Base-by-base conservation (phyloP, 805 yeast genomes). In the Candida vartiovaarae region DNA sequence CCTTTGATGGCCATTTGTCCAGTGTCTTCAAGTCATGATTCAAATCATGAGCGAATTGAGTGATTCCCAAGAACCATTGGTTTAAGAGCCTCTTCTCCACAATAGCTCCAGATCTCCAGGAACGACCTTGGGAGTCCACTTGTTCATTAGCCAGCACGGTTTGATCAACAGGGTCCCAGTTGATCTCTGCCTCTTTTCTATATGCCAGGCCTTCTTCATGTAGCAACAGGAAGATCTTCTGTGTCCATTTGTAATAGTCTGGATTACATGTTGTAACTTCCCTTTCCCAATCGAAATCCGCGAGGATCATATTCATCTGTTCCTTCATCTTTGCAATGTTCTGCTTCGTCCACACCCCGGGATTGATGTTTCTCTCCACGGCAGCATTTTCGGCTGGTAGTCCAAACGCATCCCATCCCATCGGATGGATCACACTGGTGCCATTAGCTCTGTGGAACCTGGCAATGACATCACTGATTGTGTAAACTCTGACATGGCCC, bases 331-430 rank as follows among this genome's bases (percentile, higher is more conserved):
- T 84, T 1, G 62, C 65, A n/a, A 93, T 88, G 59, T 93, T 93
- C 11, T 67, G 56, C 35, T 66, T 71, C 0, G 99, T 93, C 99
- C 99, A 93, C 1, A 63, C 72, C 0, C 78, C 75, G 0, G 99
- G 97, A 49, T 78, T 78, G 9, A 87, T 71, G 1, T 79, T 78
- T 48, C 95, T 67, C 61, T 90, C 96, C 29, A 88, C 81, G 0
- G 99, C 99, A 0, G 99, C 99, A 62, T 93, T 93, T 61, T 93
- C 99, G 1, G 99, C 99, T 0, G 99, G 99, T 27, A 93, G 69
- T 1, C 99, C 99, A 71, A 93, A 93, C 0, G 98, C 95, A 68
- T 93, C 99, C 97, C 97, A 93, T 0, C 99, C 99, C 95, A 93
- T 90, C 0, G 98, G 97, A 59, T 93, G 96, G 2, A 91, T 70